Evolutionary conservation across 495 filamentous ascomycete genomes (phyloP).

Genomic region (Neurospora cerealis): DNA sequence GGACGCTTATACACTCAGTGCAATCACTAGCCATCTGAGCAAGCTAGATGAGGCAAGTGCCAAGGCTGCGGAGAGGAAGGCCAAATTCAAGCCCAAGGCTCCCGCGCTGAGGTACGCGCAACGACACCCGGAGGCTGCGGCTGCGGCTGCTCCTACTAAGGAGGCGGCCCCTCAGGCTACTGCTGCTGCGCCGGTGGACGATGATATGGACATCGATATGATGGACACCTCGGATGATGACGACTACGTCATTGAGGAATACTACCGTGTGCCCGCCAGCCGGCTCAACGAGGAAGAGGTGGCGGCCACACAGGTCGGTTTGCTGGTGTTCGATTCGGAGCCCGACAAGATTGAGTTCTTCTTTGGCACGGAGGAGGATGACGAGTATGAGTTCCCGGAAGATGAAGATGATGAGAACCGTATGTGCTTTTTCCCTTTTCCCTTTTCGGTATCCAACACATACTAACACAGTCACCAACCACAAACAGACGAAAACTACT

Average conservation of each 20-base stretch:
- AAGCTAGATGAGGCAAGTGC: slow-evolving; percentile 22
- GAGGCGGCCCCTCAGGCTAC: slow-evolving; percentile 9
- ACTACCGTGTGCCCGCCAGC: slow-evolving; percentile 40
- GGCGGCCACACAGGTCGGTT: slow-evolving; percentile 30
- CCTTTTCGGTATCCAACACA: neutral
- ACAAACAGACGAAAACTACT: slow-evolving; percentile 37
- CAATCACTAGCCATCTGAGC: slow-evolving; percentile 36
- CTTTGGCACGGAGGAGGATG: slow-evolving; percentile 35
- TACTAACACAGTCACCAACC: neutral
- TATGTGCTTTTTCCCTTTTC: neutral
- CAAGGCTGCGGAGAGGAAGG: slow-evolving; percentile 6
- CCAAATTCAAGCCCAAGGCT: slow-evolving; percentile 35
- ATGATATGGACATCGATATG: slow-evolving; percentile 19
- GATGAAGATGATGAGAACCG: slow-evolving; percentile 48
- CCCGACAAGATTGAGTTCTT: slow-evolving; percentile 41
- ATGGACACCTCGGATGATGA: slow-evolving; percentile 31
- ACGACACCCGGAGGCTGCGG: slow-evolving; percentile 33
- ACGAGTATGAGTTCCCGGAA: slow-evolving; percentile 36
- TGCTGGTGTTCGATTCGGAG: slow-evolving; percentile 43
- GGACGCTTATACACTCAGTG: slow-evolving; percentile 38
- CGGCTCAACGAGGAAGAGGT: slow-evolving; percentile 29
- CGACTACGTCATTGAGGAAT: slow-evolving; percentile 45
- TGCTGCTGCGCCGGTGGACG: slow-evolving; percentile 13
- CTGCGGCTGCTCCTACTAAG: neutral
- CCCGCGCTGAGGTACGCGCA: slow-evolving; percentile 36